Conservation (phyloP, 176 grass and related monocot genomes). For the Ampelocalamus luodianensis region DNA sequence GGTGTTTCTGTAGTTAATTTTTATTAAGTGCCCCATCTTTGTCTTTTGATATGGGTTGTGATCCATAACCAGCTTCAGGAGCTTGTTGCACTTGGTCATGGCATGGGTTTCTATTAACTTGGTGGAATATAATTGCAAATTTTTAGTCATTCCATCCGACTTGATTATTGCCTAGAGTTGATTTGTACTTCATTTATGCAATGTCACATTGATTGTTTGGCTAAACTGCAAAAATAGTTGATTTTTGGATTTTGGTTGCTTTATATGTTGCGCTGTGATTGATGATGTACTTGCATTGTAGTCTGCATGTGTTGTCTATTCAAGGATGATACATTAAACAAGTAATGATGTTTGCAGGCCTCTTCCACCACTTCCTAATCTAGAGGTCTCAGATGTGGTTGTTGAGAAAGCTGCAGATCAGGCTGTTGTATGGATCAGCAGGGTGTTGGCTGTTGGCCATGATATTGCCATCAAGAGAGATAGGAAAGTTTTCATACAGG, state of each 20-base stretch:
- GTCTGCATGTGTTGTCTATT: neutral
- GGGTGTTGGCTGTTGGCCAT: slow-evolving; percentile 66
- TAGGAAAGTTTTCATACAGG: slow-evolving; percentile 71
- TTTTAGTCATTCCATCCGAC: neutral
- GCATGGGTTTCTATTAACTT: slow-evolving; percentile 16
- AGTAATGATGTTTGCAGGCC: slow-evolving; percentile 56
- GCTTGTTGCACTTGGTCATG: neutral
- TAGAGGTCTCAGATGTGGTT: slow-evolving; percentile 79
- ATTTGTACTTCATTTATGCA: slow-evolving; percentile 5
- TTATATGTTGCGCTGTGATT: neutral
- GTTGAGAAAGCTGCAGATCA: slow-evolving; percentile 64
- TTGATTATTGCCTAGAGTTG: neutral
- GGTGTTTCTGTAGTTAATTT: slow-evolving; percentile 1
- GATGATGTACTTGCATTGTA: neutral
- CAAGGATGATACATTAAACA: neutral
- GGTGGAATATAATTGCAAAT: neutral
- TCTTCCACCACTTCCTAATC: slow-evolving; percentile 88
- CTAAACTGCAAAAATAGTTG: neutral
- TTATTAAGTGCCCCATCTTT: neutral
- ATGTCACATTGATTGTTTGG: neutral
- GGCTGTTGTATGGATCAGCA: slow-evolving; percentile 73
- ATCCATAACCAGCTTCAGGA: neutral
- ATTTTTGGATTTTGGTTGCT: neutral
- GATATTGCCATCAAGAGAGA: slow-evolving; percentile 92
- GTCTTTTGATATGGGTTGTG: neutral